Evolutionary conservation across 306 rosid genomes (phyloP).

Genomic region (Malus fusca): DNA sequence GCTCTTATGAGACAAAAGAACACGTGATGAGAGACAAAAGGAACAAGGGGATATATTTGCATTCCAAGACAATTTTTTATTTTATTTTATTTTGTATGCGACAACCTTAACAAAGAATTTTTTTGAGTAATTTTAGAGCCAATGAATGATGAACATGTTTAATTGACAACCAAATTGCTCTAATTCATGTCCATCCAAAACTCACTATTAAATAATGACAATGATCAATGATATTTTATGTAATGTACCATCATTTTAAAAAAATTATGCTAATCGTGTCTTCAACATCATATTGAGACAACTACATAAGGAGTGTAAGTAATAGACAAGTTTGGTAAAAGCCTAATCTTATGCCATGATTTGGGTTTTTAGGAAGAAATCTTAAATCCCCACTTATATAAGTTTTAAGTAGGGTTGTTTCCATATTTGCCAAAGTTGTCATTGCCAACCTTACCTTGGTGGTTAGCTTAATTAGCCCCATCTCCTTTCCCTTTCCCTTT

Average conservation of each 20-base stretch:
- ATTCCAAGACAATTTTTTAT: no score
- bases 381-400: neutral
- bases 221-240: neutral
- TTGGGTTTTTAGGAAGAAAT: neutral
- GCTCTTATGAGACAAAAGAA: no score
- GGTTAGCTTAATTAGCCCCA: neutral
- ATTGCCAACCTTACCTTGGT: neutral
- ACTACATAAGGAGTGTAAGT: slow-evolving; percentile 1
- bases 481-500: neutral
- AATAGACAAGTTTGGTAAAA: neutral
- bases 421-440: neutral
- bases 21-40: no score
- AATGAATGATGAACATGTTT: neutral
- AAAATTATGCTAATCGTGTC: neutral
- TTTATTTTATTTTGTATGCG: neutral
- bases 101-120: neutral
- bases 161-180: neutral
- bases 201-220: neutral
- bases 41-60: no score
- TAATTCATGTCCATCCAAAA: neutral
- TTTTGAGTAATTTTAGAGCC: neutral
- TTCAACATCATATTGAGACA: neutral
- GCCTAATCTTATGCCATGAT: slow-evolving; percentile 11
- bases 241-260: neutral
- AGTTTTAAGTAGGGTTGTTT: neutral